Conservation (phyloP, 371 early-diverging fungal genomes). For the Mortierella sp. region DNA sequence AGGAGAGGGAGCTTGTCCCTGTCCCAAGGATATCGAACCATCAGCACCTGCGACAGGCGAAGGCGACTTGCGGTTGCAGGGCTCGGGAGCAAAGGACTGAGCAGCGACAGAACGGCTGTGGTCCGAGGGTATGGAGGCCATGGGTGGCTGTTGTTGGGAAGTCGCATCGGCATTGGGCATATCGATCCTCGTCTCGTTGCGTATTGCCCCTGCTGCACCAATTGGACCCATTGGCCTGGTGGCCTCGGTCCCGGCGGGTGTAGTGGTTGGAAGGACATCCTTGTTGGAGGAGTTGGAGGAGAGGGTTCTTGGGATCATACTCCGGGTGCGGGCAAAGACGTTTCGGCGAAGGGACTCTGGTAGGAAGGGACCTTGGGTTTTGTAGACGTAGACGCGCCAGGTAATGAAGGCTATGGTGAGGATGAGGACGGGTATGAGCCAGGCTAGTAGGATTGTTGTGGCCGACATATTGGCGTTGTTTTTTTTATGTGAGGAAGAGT, state of each 20-base stretch:
- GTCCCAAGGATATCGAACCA: constrained; percentile 4
- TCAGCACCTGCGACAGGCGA: not conserved
- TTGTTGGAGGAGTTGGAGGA: constrained; percentile 22
- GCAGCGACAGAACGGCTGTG: not conserved
- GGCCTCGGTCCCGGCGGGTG: not conserved
- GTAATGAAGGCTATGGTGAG: constrained; percentile 22
- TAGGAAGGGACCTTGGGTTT: constrained; percentile 34
- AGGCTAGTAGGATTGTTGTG: constrained; percentile 34
- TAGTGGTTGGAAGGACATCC: not conserved
- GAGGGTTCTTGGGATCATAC: constrained; percentile 33
- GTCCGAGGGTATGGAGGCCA: constrained; percentile 15
- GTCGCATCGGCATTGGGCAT: not conserved
- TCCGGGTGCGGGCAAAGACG: constrained; percentile 42
- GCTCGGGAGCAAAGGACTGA: constrained; percentile 15
- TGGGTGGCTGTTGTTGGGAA: constrained; percentile 16
- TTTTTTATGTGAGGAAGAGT: not conserved
- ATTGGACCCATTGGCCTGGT: not conserved
- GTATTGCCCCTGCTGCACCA: constrained; percentile 16
- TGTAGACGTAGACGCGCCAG: constrained; percentile 40
- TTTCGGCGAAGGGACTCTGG: constrained; percentile 40
- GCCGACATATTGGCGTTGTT: constrained; percentile 21
- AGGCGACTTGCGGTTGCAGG: not conserved
- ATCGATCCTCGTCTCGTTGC: constrained; percentile 40
- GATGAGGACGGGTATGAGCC: constrained; percentile 45
- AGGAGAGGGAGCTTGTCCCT: constrained; percentile 14